A percentile compares a stretch with the other conserved stretches of the same genome.
phyloP scores from a whole-genome alignment of 495 filamentous ascomycete genomes.

The Tuber umbilicatum region DNA sequence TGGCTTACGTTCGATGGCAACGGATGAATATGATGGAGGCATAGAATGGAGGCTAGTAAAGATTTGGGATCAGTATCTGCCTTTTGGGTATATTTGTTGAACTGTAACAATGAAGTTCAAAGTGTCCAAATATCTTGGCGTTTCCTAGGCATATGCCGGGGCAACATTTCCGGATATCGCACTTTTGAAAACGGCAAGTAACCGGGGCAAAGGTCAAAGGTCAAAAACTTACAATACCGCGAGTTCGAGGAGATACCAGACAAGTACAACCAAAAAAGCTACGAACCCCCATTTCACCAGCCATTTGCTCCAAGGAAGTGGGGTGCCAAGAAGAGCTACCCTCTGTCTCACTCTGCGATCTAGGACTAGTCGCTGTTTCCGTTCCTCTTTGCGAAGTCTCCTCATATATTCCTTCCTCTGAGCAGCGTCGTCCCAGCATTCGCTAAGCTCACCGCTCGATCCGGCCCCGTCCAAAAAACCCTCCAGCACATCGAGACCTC shows the following conservation, averaged over 20 bases:
- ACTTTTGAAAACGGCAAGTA: neutral
- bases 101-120: neutral
- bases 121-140: too few species aligned
- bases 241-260: conserved; percentile 35
- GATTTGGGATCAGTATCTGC: neutral
- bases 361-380: conserved; percentile 19
- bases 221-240: conserved; percentile 31
- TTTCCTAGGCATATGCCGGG: too few species aligned
- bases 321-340: neutral
- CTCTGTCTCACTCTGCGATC: conserved; percentile 14
- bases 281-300: conserved; percentile 18
- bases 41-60: conserved; percentile 13
- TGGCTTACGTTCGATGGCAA: conserved; percentile 14
- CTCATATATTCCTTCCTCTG: conserved; percentile 29
- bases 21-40: conserved; percentile 16
- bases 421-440: conserved; percentile 24
- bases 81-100: neutral
- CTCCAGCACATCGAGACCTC: conserved; percentile 39
- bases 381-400: conserved; percentile 26
- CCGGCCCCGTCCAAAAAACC: conserved; percentile 27
- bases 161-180: too few species aligned
- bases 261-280: conserved; percentile 16
- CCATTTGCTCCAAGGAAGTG: conserved; percentile 7
- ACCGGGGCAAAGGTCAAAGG: neutral
- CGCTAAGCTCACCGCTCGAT: conserved; percentile 23